Conservation (phyloP, 2,329 filamentous ascomycete genomes). For the Niveomyces coronatus region DNA sequence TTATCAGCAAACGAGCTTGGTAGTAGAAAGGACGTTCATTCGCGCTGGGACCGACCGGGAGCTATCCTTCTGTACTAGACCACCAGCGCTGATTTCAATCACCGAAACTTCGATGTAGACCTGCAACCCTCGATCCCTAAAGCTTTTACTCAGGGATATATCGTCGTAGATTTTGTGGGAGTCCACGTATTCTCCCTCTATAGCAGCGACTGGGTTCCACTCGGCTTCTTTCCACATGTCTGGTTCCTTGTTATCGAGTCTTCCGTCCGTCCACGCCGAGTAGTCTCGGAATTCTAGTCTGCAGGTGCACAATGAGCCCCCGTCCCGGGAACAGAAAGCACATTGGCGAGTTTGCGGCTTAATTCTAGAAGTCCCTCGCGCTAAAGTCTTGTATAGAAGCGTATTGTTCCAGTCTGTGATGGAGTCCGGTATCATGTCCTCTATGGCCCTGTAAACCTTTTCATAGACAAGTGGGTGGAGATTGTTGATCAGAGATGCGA, state of each 20-base stretch:
- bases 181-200: neutral
- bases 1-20: too few species aligned
- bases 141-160: neutral
- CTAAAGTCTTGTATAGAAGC: neutral
- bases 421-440: neutral
- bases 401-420: constrained; percentile 2
- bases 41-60: neutral
- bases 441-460: too few species aligned
- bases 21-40: too few species aligned
- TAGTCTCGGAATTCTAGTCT: neutral
- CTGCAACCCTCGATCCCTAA: neutral
- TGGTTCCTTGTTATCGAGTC: neutral
- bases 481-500: neutral
- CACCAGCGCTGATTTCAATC: neutral
- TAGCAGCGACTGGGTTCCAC: neutral
- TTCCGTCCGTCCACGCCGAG: neutral
- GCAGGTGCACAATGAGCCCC: neutral
- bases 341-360: neutral
- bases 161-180: constrained; percentile 1
- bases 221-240: neutral
- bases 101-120: neutral
- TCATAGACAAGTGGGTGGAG: too few species aligned
- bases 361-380: neutral
- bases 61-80: neutral
- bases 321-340: neutral